These are phyloP conservation scores for Phytophthora podocarpi DNA, from an alignment of 352 stramenopile genomes.

Conservation along the genomic window DNA sequence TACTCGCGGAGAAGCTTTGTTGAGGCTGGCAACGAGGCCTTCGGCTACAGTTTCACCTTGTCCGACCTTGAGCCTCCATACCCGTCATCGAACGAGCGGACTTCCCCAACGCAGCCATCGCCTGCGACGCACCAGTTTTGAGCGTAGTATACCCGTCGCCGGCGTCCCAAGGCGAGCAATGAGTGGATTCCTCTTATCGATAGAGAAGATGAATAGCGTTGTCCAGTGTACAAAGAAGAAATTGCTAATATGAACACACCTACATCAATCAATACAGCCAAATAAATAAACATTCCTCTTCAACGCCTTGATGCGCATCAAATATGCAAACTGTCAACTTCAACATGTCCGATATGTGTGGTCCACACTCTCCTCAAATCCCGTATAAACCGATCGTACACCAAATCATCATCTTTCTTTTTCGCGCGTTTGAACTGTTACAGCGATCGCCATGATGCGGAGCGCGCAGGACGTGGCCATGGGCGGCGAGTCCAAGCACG, in stretches of 20 bases:
- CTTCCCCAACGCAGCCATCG: constrained; percentile 14
- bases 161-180: too few relatives aligned
- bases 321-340: too few relatives aligned
- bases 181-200: neutral
- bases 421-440: constrained; percentile 20
- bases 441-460: constrained; percentile 21
- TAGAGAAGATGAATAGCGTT: too few relatives aligned
- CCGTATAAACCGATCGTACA: constrained; percentile 1
- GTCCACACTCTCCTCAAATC: constrained; percentile 2
- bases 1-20: constrained; percentile 48
- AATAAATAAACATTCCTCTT: too few relatives aligned
- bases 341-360: constrained; percentile 18
- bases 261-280: too few relatives aligned
- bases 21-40: constrained; percentile 31
- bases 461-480: constrained; percentile 38
- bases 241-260: too few relatives aligned
- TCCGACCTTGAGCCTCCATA: constrained; percentile 30
- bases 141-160: too few relatives aligned
- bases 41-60: constrained; percentile 48
- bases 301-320: too few relatives aligned
- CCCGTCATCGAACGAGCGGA: constrained; percentile 15
- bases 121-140: constrained; percentile 25
- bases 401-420: constrained; percentile 10
- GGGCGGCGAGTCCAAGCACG: constrained; percentile 28
- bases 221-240: constrained; percentile 13